Percentiles rank a stretch among this genome's conserved stretches.
phyloP scores from a whole-genome alignment of 306 rosid genomes.

The Quercus suber region DNA sequence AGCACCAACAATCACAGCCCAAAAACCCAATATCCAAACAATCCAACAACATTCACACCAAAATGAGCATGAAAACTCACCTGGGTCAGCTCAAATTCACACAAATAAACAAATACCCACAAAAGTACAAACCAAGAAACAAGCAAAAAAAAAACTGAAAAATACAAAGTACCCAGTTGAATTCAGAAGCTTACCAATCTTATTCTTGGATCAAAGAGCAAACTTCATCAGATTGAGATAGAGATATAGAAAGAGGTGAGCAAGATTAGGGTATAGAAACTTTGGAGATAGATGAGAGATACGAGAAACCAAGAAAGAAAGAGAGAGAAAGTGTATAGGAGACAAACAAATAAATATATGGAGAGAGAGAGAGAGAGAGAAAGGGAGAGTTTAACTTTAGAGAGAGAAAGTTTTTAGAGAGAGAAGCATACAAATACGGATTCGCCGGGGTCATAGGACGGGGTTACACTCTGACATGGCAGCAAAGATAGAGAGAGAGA shows the following conservation, averaged over 20 bases:
- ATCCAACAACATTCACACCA: constrained; percentile 25
- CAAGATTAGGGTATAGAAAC: constrained; percentile 73
- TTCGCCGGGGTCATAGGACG: constrained; percentile 91
- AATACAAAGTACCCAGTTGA: constrained; percentile 20
- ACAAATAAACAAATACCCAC: constrained; percentile 21
- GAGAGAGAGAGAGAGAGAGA: constrained; percentile 34
- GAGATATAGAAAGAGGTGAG: constrained; percentile 4
- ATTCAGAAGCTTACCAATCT: constrained; percentile 53
- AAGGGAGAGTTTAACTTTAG: constrained; percentile 27
- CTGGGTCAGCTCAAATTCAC: constrained; percentile 33
- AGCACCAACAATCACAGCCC: constrained; percentile 28
- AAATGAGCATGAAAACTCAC: constrained; percentile 24
- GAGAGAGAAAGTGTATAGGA: constrained; percentile 24
- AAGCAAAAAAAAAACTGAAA: constrained; percentile 15
- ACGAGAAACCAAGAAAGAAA: constrained; percentile 55
- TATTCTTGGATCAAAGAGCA: constrained; percentile 51
- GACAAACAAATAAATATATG: constrained; percentile 50
- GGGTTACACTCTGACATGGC: constrained; percentile 96
- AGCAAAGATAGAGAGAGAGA: constrained; percentile 43
- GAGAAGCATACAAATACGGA: constrained; percentile 72
- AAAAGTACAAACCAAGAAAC: constrained; percentile 31
- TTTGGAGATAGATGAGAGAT: constrained; percentile 36
- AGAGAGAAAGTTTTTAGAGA: constrained; percentile 49
- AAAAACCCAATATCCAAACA: constrained; percentile 12
- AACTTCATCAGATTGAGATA: constrained; percentile 34